A percentile compares a stretch with the other conserved stretches of the same genome.
phyloP scores from a whole-genome alignment of 1,139 yeast species.

The Geotrichum fermentans region DNA sequence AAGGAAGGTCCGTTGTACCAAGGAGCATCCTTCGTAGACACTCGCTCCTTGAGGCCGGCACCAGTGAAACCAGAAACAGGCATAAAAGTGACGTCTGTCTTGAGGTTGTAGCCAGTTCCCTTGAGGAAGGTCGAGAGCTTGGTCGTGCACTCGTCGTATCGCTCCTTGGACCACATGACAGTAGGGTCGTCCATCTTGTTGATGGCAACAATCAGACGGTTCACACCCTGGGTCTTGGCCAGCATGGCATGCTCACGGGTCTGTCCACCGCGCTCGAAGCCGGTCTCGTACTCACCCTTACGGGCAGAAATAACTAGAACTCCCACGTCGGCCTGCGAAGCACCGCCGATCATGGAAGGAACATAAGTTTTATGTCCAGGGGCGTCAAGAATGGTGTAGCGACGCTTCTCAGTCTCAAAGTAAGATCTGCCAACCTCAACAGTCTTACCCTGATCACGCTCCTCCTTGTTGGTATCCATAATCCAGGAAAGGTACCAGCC shows the following conservation, averaged over 20 bases:
- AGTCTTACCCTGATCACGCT: slow-evolving; percentile 97
- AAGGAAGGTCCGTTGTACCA: slow-evolving; percentile 94
- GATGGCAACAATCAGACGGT: slow-evolving; percentile 84
- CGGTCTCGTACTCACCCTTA: slow-evolving; percentile 98
- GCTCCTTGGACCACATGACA: slow-evolving; percentile 90
- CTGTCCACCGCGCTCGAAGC: slow-evolving; percentile 98
- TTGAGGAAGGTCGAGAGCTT: slow-evolving; percentile 73
- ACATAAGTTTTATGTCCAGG: slow-evolving; percentile 99
- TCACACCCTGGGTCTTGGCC: slow-evolving; percentile 97
- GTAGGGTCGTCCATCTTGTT: slow-evolving; percentile 99
- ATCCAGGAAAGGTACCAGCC: slow-evolving; percentile 99
- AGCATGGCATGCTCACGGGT: slow-evolving; percentile 97
- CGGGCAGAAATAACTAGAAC: slow-evolving; percentile 94
- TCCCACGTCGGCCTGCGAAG: slow-evolving; percentile 98
- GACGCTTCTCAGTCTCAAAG: slow-evolving; percentile 94
- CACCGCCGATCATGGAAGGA: slow-evolving; percentile 99
- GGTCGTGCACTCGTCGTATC: slow-evolving; percentile 91
- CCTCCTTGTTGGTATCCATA: slow-evolving; percentile 98
- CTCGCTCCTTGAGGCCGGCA: slow-evolving; percentile 89
- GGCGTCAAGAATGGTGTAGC: slow-evolving; percentile 96
- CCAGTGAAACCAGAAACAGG: slow-evolving; percentile 98
- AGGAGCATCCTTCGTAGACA: slow-evolving; percentile 64
- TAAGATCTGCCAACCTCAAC: slow-evolving; percentile 97
- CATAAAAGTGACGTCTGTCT: slow-evolving; percentile 83
- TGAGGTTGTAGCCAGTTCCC: slow-evolving; percentile 81